A percentile compares a stretch with the other conserved stretches of the same genome.
phyloP scores from a whole-genome alignment of 116 monocot genomes.

The Thalassia testudinum region DNA sequence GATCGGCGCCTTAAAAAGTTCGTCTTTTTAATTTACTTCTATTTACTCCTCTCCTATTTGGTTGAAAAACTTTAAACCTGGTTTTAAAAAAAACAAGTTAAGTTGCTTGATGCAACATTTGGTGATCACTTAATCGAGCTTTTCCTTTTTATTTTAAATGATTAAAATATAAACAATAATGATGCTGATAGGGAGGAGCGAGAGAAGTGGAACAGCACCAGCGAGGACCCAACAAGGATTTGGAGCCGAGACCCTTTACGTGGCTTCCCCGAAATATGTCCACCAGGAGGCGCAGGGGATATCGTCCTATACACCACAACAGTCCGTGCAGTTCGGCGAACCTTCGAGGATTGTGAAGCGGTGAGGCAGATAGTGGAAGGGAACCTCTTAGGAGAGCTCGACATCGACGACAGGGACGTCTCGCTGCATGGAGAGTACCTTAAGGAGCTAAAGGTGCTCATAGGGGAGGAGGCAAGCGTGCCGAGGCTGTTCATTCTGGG shows the following conservation, averaged over 20 bases:
- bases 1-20: too few relatives aligned
- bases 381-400: constrained; percentile 28
- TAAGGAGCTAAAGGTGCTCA: constrained; percentile 55
- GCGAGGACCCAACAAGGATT: constrained; percentile 8
- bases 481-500: constrained; percentile 68
- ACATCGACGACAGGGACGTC: constrained; percentile 76
- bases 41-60: too few relatives aligned
- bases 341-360: constrained; percentile 78
- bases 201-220: background rate
- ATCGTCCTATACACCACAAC: constrained; percentile 87
- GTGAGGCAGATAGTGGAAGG: constrained; percentile 43
- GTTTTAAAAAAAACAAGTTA: too few relatives aligned
- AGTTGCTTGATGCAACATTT: too few relatives aligned
- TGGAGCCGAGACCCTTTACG: constrained; percentile 53
- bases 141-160: too few relatives aligned
- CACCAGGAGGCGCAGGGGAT: constrained; percentile 42
- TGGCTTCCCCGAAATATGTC: constrained; percentile 33
- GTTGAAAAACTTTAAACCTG: too few relatives aligned
- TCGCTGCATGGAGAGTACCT: constrained; percentile 77
- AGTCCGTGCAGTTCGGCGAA: constrained; percentile 65
- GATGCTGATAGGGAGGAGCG: background rate
- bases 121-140: too few relatives aligned
- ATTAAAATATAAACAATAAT: too few relatives aligned
- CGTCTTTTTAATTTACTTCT: too few relatives aligned
- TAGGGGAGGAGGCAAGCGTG: constrained; percentile 30